Conservation (phyloP, 1,139 yeast genomes). For the Debaryomyces nepalensis region DNA sequence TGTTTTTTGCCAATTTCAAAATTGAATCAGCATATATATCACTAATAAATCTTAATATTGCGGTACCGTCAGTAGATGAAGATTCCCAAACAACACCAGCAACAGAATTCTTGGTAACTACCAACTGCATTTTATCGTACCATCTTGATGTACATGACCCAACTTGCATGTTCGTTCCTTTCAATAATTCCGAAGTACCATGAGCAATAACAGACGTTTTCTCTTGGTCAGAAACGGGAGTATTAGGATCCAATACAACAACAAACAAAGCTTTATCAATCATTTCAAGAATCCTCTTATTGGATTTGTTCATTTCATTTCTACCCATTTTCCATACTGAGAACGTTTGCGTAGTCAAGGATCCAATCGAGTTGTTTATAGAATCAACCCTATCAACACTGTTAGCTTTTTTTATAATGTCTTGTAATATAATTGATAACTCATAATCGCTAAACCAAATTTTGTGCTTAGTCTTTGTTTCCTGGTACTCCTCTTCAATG, state of each 20-base stretch:
- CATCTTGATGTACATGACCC: constrained; percentile 81
- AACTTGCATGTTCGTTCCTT: constrained; percentile 59
- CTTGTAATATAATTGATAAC: constrained; percentile 53
- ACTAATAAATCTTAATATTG: constrained; percentile 71
- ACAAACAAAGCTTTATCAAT: constrained; percentile 72
- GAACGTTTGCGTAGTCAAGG: constrained; percentile 70
- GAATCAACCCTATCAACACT: constrained; percentile 43
- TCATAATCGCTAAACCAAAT: constrained; percentile 61
- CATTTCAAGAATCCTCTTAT: constrained; percentile 45
- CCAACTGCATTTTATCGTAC: constrained; percentile 76
- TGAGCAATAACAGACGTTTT: constrained; percentile 56
- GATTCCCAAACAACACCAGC: constrained; percentile 81
- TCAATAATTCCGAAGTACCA: constrained; percentile 63
- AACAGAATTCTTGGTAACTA: constrained; percentile 69
- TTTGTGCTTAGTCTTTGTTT: constrained; percentile 25
- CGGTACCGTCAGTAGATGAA: constrained; percentile 78
- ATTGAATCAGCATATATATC: constrained; percentile 79
- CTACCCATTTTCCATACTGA: constrained; percentile 67
- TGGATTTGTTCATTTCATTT: constrained; percentile 49
- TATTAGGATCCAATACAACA: constrained; percentile 62
- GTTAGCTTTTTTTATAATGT: constrained; percentile 52
- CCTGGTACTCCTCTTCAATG: constrained; percentile 34
- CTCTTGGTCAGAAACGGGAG: constrained; percentile 57
- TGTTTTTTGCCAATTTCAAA: constrained; percentile 69
- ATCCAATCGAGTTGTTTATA: constrained; percentile 63